phyloP scores from a whole-genome alignment of 2,329 filamentous ascomycete genomes.

The Botrytis paeoniae region DNA sequence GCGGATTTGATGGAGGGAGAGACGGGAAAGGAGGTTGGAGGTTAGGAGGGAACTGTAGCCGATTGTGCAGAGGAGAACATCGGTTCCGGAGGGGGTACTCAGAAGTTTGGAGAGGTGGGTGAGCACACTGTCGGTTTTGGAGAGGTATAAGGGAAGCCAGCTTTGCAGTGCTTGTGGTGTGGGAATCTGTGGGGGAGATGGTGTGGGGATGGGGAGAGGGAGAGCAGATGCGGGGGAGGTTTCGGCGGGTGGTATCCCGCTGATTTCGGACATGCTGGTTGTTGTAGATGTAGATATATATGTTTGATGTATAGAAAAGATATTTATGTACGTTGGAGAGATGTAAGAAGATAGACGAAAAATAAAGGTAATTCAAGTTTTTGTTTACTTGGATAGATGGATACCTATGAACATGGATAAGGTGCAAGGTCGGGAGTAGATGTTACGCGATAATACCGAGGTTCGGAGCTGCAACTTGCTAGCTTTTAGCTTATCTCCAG shows the following conservation, averaged over 20 bases:
- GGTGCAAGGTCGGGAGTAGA: constrained; percentile 2
- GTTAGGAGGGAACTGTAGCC: constrained; percentile 63
- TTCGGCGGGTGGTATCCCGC: constrained; percentile 27
- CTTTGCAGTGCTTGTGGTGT: constrained; percentile 27
- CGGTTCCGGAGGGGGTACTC: constrained; percentile 65
- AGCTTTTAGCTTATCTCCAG: background rate
- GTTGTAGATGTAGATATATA: background rate
- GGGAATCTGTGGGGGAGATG: constrained; percentile 24
- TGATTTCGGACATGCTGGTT: constrained; percentile 32
- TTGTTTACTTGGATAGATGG: background rate
- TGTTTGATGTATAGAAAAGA: background rate
- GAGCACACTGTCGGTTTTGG: constrained; percentile 40
- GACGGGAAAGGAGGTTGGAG: constrained; percentile 49
- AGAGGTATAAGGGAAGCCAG: constrained; percentile 38
- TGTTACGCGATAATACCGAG: constrained; percentile 17
- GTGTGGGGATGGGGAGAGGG: constrained; percentile 21
- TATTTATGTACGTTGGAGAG: background rate
- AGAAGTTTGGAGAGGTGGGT: constrained; percentile 60
- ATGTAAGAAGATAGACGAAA: background rate
- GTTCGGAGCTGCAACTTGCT: constrained; percentile 11
- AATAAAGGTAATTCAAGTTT: background rate
- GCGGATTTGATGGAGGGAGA: constrained; percentile 57
- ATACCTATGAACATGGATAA: constrained; percentile 9
- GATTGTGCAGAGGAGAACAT: constrained; percentile 64
- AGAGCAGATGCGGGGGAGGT: constrained; percentile 26